Conservation (phyloP, 495 filamentous ascomycete genomes). For the Aspergillus nidulans region DNA sequence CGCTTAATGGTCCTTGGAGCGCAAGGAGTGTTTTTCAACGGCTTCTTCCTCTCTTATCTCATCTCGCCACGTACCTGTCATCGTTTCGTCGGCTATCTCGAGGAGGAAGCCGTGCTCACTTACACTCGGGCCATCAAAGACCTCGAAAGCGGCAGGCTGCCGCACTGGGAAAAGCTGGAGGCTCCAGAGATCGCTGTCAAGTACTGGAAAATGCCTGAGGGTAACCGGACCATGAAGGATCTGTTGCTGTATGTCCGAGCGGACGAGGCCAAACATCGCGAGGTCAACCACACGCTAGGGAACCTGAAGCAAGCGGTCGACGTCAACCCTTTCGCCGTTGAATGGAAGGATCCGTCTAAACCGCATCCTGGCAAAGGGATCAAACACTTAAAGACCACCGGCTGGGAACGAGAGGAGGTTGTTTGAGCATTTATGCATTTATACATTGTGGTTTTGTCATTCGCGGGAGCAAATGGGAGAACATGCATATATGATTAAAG, state of each 20-base stretch:
- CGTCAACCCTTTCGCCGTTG: constrained; percentile 82
- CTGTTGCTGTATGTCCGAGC: constrained; percentile 84
- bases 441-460: neutral
- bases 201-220: constrained; percentile 94
- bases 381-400: constrained; percentile 59
- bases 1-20: constrained; percentile 78
- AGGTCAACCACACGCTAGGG: constrained; percentile 92
- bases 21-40: constrained; percentile 89
- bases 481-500: neutral
- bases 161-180: constrained; percentile 71
- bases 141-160: constrained; percentile 76
- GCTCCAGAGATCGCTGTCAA: constrained; percentile 83
- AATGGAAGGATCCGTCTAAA: constrained; percentile 60
- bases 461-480: neutral
- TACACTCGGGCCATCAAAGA: constrained; percentile 86
- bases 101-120: constrained; percentile 94
- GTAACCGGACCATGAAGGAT: constrained; percentile 75
- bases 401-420: constrained; percentile 83
- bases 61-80: constrained; percentile 86
- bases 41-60: constrained; percentile 85
- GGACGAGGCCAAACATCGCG: constrained; percentile 94
- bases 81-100: constrained; percentile 93
- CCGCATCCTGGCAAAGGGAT: constrained; percentile 70
- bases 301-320: constrained; percentile 79
- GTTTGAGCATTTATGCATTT: constrained; percentile 42